Evolutionary conservation across 2,329 filamentous ascomycete genomes (phyloP), one percentile per base, ranked within the genome.

Genomic region (Ascochyta lentis): DNA sequence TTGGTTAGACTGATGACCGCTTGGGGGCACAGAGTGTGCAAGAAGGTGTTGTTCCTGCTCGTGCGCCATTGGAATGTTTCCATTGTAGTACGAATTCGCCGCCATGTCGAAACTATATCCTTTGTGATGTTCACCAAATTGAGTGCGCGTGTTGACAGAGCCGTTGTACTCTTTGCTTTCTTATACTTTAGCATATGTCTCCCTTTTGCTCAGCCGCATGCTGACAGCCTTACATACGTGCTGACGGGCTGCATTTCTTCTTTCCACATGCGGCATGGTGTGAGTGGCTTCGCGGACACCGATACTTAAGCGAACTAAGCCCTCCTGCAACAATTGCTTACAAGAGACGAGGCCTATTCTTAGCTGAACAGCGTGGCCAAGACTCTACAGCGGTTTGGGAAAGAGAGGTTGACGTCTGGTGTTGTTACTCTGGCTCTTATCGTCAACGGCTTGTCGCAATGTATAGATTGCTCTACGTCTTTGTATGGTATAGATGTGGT

Each of bases 31-130:
- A 27, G 49, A 22, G 13, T 59, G 46, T 4, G 56, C 57, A 24
- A 67, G 57, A 6, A 65, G 48, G 47, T 61, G 61, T 24, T 58
- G 58, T 13, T 58, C 39, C 35, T 64, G 49, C 3, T 61, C 49
- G n/a, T 58, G 26, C 31, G 22, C 33, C n/a, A 37, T 9, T 24
- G 22, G 13, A 26, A 19, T 22, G 27, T 49, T 43, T 23, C 50
- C 23, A 42, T 53, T 53, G 42, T 65, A 66, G 41, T 61, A 65
- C 6, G 59, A 44, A 31, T 54, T 56, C 6, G 54, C 56, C 10
- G 59, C 61, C 63, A 64, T 65, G 10, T 33, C 40, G 12, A 51
- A 22, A 22, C n/a, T 12, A 10, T 15, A 10, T 31, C 29, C 10
- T 31, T 4, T 31, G 29, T 31, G 29, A 6, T 31, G 6, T 31